These are phyloP conservation scores for Rugonectria rugulosa DNA, from an alignment of 2,329 filamentous ascomycete species.

Conservation along the genomic window DNA sequence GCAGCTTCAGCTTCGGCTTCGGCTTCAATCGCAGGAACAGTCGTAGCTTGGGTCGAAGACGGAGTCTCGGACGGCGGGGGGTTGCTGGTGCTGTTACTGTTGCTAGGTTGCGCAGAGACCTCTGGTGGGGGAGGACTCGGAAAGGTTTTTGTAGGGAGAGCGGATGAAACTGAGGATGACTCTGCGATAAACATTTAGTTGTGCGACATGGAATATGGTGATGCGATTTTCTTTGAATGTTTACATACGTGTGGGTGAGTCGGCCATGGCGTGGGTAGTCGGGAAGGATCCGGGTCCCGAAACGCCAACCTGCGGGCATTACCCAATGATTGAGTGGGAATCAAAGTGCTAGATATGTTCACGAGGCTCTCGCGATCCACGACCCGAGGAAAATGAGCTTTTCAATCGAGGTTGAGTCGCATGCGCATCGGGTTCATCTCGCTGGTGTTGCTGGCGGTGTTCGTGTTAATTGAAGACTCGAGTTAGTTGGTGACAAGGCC, in stretches of 20 bases:
- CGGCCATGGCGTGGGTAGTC: slow-evolving; percentile 35
- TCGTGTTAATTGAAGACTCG: no score
- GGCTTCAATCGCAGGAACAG: slow-evolving; percentile 10
- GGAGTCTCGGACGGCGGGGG: slow-evolving; percentile 14
- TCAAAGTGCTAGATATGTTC: slow-evolving; percentile 3
- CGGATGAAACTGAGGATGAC: slow-evolving; percentile 22
- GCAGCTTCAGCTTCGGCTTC: slow-evolving; percentile 16
- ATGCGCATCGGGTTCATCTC: slow-evolving; percentile 4
- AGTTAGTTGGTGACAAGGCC: no score
- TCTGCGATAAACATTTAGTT: no score
- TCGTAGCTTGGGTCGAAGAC: slow-evolving; percentile 9
- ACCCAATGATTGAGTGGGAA: slow-evolving; percentile 15
- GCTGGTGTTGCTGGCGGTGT: slow-evolving; percentile 25
- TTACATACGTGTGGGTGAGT: slow-evolving; percentile 37
- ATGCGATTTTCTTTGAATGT: slow-evolving; percentile 5
- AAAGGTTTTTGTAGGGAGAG: slow-evolving; percentile 15
- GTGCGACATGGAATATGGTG: slow-evolving; percentile 24
- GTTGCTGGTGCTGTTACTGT: neutral
- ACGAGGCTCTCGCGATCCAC: slow-evolving; percentile 24
- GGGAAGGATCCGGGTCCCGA: slow-evolving; percentile 28
- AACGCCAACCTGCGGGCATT: slow-evolving; percentile 28
- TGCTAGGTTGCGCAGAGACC: neutral
- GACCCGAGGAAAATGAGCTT: slow-evolving; percentile 23
- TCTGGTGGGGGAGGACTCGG: slow-evolving; percentile 2
- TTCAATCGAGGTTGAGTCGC: slow-evolving; percentile 5